Evolutionary conservation across 2,329 filamentous ascomycete species (phyloP).

Genomic region (Pseudogymnoascus sp.): DNA sequence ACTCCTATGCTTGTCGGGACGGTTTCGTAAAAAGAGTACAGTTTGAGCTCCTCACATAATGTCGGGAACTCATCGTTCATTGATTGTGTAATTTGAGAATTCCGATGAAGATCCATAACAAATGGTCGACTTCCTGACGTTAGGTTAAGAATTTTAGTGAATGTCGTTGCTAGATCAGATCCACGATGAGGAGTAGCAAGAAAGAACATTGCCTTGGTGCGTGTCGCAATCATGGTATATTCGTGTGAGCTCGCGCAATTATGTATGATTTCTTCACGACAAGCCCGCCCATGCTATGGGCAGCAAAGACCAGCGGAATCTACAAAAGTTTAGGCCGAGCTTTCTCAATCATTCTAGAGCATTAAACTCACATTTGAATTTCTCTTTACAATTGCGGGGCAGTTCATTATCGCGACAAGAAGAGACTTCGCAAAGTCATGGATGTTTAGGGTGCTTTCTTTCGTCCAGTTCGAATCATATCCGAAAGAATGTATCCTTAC

Average conservation of each 20-base stretch:
- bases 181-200: conserved; percentile 30
- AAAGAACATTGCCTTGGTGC: conserved; percentile 28
- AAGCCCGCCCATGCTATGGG: conserved; percentile 11
- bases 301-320: background rate
- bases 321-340: background rate
- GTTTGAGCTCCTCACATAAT: background rate
- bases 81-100: background rate
- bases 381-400: background rate
- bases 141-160: background rate
- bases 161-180: conserved; percentile 12
- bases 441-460: conserved; percentile 15
- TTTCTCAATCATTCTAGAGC: conserved; percentile 8
- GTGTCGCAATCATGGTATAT: conserved; percentile 14
- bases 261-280: conserved; percentile 30
- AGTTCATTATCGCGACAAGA: conserved; percentile 24
- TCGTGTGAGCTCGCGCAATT: conserved; percentile 17
- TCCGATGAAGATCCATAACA: background rate
- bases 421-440: conserved; percentile 19
- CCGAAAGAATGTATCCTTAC: conserved; percentile 28
- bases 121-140: background rate
- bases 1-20: conserved; percentile 25
- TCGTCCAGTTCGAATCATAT: conserved; percentile 15
- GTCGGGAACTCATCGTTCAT: background rate
- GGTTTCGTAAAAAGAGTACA: background rate
- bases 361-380: background rate